Evolutionary conservation across 2,329 filamentous ascomycete species (phyloP).

Genomic region (Fusarium sp.): DNA sequence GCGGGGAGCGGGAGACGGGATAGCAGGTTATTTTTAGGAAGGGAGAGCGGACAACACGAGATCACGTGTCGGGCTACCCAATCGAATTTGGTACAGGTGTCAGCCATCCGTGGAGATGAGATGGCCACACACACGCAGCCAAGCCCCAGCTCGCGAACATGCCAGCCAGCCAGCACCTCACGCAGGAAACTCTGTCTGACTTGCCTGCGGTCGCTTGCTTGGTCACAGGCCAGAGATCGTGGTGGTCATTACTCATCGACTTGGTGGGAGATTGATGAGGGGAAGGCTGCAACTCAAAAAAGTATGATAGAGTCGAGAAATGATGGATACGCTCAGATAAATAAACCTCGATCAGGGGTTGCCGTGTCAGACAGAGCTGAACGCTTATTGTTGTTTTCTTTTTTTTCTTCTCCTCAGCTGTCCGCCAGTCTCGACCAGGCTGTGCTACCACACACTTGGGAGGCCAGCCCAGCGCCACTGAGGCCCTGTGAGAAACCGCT

Average conservation of each 20-base stretch:
- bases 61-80: constrained; percentile 42
- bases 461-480: background rate
- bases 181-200: background rate
- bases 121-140: background rate
- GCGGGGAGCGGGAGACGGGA: constrained; percentile 2
- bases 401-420: background rate
- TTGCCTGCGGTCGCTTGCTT: background rate
- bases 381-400: background rate
- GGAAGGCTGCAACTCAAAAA: background rate
- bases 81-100: constrained; percentile 7
- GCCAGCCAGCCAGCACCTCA: background rate
- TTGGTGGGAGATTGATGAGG: background rate
- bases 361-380: background rate
- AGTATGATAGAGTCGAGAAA: background rate
- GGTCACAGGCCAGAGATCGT: background rate
- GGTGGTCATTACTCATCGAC: background rate
- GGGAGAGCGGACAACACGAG: constrained; percentile 43
- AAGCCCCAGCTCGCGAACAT: background rate
- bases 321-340: background rate
- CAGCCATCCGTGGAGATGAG: constrained; percentile 13
- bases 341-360: constrained; percentile 1
- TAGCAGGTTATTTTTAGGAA: constrained; percentile 41
- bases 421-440: background rate
- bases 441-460: constrained; percentile 1
- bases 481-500: constrained; percentile 6